phyloP scores from a whole-genome alignment of 176 grass and related monocot species.

The Dactylis glomerata region DNA sequence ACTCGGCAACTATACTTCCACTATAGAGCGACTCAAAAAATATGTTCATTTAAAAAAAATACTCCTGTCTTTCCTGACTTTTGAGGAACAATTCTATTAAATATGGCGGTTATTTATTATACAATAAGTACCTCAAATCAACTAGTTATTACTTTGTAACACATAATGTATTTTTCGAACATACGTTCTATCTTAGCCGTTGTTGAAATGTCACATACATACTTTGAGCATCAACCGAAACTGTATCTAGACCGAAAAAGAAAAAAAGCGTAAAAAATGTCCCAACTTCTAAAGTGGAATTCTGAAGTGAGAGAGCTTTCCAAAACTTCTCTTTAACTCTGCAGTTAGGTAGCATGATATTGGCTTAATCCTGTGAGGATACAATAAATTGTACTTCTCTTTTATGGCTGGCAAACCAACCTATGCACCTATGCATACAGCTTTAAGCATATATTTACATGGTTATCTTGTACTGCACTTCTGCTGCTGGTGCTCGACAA shows the following conservation, averaged over 20 bases:
- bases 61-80: too few relatives aligned
- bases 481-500: not conserved
- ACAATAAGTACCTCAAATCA: not conserved
- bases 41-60: too few relatives aligned
- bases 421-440: not conserved
- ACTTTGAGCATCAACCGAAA: not conserved
- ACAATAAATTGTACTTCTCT: not conserved
- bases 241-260: not conserved
- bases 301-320: not conserved
- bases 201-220: not conserved
- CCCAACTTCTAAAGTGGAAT: not conserved
- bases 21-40: too few relatives aligned
- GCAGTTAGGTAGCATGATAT: not conserved
- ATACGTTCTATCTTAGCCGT: not conserved
- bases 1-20: too few relatives aligned
- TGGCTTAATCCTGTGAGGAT: not conserved
- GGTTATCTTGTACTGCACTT: not conserved
- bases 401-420: not conserved
- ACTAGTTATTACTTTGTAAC: not conserved
- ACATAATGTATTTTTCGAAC: not conserved
- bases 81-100: not conserved
- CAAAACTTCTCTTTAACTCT: not conserved
- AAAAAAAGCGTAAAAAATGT: not conserved
- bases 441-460: not conserved
- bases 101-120: slow-evolving; percentile 6